phyloP scores from a whole-genome alignment of 306 rosid species.

The Cicer bijugum region DNA sequence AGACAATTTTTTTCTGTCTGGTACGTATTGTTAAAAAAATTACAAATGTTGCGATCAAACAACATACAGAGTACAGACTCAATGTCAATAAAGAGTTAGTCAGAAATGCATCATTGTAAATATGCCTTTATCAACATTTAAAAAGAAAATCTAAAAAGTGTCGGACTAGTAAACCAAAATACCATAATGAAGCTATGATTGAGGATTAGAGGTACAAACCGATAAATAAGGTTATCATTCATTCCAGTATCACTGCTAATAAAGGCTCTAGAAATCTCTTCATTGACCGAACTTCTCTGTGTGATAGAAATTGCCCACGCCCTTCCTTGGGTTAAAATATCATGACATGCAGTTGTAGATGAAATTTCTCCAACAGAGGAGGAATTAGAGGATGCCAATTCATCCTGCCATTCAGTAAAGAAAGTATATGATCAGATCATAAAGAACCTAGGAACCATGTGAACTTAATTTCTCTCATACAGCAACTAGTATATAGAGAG shows the following conservation, averaged over 20 bases:
- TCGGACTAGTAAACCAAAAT: slow-evolving; percentile 28
- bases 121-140: background rate
- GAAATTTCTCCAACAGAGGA: slow-evolving; percentile 57
- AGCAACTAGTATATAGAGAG: slow-evolving; percentile 16
- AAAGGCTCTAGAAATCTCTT: slow-evolving; percentile 64
- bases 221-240: slow-evolving; percentile 66
- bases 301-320: slow-evolving; percentile 88
- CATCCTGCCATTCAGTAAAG: slow-evolving; percentile 58
- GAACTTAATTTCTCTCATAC: slow-evolving; percentile 27
- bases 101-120: slow-evolving; percentile 19
- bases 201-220: slow-evolving; percentile 56
- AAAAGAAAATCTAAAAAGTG: background rate
- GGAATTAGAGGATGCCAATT: slow-evolving; percentile 53
- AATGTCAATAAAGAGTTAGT: slow-evolving; percentile 17
- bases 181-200: slow-evolving; percentile 33
- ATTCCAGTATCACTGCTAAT: slow-evolving; percentile 50
- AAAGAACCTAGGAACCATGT: slow-evolving; percentile 38
- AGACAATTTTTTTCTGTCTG: slow-evolving; percentile 22
- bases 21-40: slow-evolving; percentile 9
- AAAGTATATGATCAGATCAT: slow-evolving; percentile 36
- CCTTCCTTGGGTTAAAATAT: slow-evolving; percentile 68
- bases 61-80: background rate
- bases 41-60: slow-evolving; percentile 2
- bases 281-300: slow-evolving; percentile 65
- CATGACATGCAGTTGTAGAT: slow-evolving; percentile 43